Base-by-base conservation (phyloP, 805 yeast genomes). In the Hanseniaspora taiwanica region DNA sequence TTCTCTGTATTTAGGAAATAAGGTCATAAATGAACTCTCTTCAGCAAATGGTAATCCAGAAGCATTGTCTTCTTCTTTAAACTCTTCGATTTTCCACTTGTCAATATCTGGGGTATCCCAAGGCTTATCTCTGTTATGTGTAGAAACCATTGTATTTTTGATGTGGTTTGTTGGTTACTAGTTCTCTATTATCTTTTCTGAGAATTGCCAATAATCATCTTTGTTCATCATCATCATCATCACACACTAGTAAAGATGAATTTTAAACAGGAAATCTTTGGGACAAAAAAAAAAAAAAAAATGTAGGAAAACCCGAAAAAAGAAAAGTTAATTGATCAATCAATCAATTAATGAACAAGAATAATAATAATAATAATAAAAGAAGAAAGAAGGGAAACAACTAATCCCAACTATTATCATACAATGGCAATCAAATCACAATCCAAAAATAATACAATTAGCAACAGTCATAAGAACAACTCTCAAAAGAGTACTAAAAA, bases 71-170 rank as follows among this genome's bases (percentile, higher is more conserved):
- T 85, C 95, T 2, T 85, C 84, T 49, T 71, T 80, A 67, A 91
- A 91, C 42, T 85, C 93, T 27, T 84, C 94, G 27, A 76, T 67
- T 50, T 72, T 68, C 98, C 98, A 89, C 59, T 89, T 87, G 58
- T 87, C 94, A 43, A 87, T 78, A 50, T 86, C 96, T 17, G 81
- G 84, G 9, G 95, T 87, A 57, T 87, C 97, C 97, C 97, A 87
- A 40, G 97, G 97, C 62, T 89, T 89, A 52, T 91, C 97, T 55
- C 77, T 79, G 60, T 91, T 84, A 60, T 89, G 87, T 36, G 94
- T 84, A 2, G 96, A 84, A 19, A 81, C 85, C 98, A 89, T 89
- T 35, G 36, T 48, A 12, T 13, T 7, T 25, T 25, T 13, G 5
- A 17, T 20, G 32, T 14, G 8, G 9, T n/a, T 27, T 20, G 12